Evolutionary conservation across 164 flowering plant species (phyloP), one percentile per base, ranked within the genome.

Genomic region (Protea cynaroides): DNA sequence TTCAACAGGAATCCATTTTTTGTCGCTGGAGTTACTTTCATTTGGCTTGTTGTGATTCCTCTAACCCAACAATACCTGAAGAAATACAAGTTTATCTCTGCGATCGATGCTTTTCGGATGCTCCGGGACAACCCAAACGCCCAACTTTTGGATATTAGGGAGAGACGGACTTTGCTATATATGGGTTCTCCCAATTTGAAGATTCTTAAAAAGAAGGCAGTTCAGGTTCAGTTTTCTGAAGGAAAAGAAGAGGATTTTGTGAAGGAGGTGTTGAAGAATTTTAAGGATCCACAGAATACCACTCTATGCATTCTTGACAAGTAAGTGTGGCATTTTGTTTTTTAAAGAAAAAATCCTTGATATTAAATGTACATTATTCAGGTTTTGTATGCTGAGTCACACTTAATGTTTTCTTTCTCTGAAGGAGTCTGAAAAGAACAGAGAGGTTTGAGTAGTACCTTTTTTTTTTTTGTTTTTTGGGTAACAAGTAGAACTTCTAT

Each of bases 21-120:
- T 56, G 94, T 90, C 25, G 79, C 92, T 15, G 77, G 81, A 24
- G 87, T 89, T 50, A 72, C 85, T 0, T 87, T 87, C 83, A 76
- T 93, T 65, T 93, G 95, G 94, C 81, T 93, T 15, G 75, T 93
- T 66, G 90, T 77, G 13, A 74, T 89, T 47, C 98, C 98, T 34
- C 47, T 89, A 5, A 66, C 86, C 0, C 65, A 86, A 69, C 77
- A 80, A 22, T 90, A 87, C 60, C 60, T 89, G 46, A 82, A 72
- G 51, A 90, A 90, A 59, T 89, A 22, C 71, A 90, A 89, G 71
- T 82, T 63, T 14, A 68, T 82, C 13, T 76, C 83, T n/a, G 90
- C 95, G 61, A 67, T 89, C 61, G 75, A 83, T 68, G 98, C 95
- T 0, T 93, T 87, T 66, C 22, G 75, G 51, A 94, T 82, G 73